Base-by-base conservation (phyloP, 2,329 filamentous ascomycete genomes). In the Leptographium lundbergii region DNA sequence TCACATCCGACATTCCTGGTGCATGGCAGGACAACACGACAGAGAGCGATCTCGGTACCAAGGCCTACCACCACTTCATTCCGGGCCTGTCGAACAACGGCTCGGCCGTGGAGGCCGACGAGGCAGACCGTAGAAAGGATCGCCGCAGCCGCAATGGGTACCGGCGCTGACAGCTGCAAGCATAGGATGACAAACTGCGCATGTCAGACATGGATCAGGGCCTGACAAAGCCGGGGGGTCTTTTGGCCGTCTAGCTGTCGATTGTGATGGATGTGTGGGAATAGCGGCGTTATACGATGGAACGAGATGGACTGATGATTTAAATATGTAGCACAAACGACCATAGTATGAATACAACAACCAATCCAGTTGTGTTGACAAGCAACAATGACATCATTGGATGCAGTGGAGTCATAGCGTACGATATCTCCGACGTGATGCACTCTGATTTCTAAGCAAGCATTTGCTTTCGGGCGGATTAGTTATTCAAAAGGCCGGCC, bases 21-120 rank as follows among this genome's bases (percentile, higher is more conserved):
- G 69, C 70, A 56, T 73, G 70, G 67, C 36, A 55, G 4, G 63
- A 61, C 27, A 54, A 45, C 42, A 39, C 32, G 39, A 67, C 68
- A 4, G 69, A 69, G 52, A 77, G 75, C 66, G 80, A 82, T 2
- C 64, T 77, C 10, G 81, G 81, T 34, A 82, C 79, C 64, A 82
- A 82, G 74, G 75, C 78, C 45, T 82, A 84, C 66, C 74, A 73
- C 63, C 79, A 82, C 64, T 70, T 76, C 45, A 79, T 81, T 67
- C 80, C 81, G 2, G 79, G 80, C 63, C 67, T 81, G 63, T 73
- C 73, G 64, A 62, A 54, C 57, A 64, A 70, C 57, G 71, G 66
- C 61, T 69, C 61, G 63, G 69, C 63, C 13, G 65, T 65, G 2
- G 67, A 67, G 39, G 63, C 66, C 32, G 62, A 67, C 14, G 69